phyloP scores from a whole-genome alignment of 148 eudicot species.

The Chenopodium berlandieri region DNA sequence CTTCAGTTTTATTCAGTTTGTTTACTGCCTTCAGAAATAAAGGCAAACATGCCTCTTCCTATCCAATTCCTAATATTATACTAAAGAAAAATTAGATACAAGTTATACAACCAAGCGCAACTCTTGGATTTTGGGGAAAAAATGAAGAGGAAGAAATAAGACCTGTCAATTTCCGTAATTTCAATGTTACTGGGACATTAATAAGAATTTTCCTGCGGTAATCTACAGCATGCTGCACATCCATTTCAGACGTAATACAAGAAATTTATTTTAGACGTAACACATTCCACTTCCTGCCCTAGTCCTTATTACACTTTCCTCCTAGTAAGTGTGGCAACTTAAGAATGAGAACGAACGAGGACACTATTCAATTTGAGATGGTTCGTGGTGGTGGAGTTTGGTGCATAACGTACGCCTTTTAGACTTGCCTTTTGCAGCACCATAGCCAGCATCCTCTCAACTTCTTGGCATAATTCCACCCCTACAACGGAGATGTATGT shows the following conservation, averaged over 20 bases:
- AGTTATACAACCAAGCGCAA: neutral
- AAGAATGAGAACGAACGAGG: slow-evolving; percentile 10
- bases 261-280: slow-evolving; percentile 34
- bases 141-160: neutral
- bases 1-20: neutral
- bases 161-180: slow-evolving; percentile 64
- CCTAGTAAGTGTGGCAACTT: slow-evolving; percentile 37
- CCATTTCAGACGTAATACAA: slow-evolving; percentile 43
- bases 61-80: neutral
- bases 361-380: no score
- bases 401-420: no score
- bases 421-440: no score
- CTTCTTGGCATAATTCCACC: no score
- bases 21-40: neutral
- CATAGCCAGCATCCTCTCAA: no score
- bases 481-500: no score
- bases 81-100: neutral
- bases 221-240: slow-evolving; percentile 46
- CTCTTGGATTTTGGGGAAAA: neutral
- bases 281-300: no score
- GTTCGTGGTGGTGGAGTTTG: no score
- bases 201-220: slow-evolving; percentile 42
- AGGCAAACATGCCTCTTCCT: neutral
- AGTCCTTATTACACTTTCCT: slow-evolving; percentile 35
- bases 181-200: slow-evolving; percentile 56